Base-by-base conservation (phyloP, 2,329 filamentous ascomycete genomes). In the Talaromyces funiculosus region DNA sequence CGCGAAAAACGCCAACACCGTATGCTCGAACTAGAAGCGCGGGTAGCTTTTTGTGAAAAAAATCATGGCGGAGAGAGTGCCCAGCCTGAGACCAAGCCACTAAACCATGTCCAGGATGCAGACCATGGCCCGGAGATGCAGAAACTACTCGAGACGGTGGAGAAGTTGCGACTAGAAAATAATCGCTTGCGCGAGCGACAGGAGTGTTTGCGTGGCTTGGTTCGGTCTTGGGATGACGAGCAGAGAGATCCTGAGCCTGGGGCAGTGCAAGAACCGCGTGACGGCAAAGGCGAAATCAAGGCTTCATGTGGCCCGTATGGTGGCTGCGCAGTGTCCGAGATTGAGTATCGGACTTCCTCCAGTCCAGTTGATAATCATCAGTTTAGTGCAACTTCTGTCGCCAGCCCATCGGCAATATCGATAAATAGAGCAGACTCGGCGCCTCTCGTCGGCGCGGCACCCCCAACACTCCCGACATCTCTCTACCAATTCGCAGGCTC, bases 1-100 rank as follows among this genome's bases (percentile, higher is more conserved):
- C 67, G 69, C 33, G 62, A 65, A 33, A 71, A 69, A 31, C 68
- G 67, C 22, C 55, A 64, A 20, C 61, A 64, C 9, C 63, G 67
- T 18, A 62, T 51, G 22, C 18, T 62, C 10, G 51, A 64, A 24
- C 64, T 71, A 8, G 66, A 71, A 61, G 57, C 63, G 8, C 57
- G 63, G 20, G 64, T 69, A 35, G 64, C 65, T 0, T 62, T 68
- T 47, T 71, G 69, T 33, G 64, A 68, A 35, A 53, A 64, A 29
- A 47, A 70, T 47, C 69, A 71, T 58, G 61, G 61, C n/a, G 62
- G 65, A n/a, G 45, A 63, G 37, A 57, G 57, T 2, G 31, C 3
- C 8, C n/a, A 54, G 29, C 12, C 12, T 0, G 42, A 26, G 22
- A 22, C 8, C 5, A 9, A 29, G 7, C 20, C 14, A 18, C 10